Evolutionary conservation across 179 eudicot species (phyloP).

Genomic region (Beta macrorhiza): DNA sequence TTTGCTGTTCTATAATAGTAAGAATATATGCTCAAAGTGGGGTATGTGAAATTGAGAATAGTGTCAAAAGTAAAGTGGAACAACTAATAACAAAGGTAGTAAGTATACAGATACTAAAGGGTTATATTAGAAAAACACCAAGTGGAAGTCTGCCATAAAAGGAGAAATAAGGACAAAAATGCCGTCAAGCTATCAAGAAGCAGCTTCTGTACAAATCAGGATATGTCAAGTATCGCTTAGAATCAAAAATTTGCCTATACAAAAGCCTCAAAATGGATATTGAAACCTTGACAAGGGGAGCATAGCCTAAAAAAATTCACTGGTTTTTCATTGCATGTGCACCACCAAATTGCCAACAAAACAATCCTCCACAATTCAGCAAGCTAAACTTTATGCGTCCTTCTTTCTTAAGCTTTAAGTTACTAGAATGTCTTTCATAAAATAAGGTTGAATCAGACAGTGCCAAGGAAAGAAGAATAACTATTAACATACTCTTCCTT

Average conservation of each 20-base stretch:
- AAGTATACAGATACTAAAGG: background rate
- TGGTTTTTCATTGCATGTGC: background rate
- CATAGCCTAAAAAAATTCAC: background rate
- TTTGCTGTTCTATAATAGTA: too few species aligned
- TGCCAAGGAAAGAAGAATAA: background rate
- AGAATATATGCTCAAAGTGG: too few species aligned
- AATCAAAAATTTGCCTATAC: background rate
- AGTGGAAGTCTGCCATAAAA: background rate
- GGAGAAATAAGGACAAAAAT: background rate
- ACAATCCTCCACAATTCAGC: background rate
- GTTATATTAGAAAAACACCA: background rate
- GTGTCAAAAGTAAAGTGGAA: too few species aligned
- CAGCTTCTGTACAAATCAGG: background rate
- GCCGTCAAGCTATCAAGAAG: background rate
- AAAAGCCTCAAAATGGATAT: background rate
- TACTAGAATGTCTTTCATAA: background rate
- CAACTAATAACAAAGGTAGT: too few species aligned
- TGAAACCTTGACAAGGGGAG: background rate
- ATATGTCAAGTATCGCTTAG: background rate
- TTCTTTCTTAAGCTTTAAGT: background rate
- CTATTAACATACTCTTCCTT: background rate
- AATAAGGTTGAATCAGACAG: background rate
- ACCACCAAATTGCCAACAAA: constrained; percentile 1
- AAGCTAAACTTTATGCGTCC: background rate
- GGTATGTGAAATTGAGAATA: too few species aligned